Evolutionary conservation across 129 eudicot genomes (phyloP), one percentile per base, ranked within the genome.

Genomic region (Erigeron canadensis): DNA sequence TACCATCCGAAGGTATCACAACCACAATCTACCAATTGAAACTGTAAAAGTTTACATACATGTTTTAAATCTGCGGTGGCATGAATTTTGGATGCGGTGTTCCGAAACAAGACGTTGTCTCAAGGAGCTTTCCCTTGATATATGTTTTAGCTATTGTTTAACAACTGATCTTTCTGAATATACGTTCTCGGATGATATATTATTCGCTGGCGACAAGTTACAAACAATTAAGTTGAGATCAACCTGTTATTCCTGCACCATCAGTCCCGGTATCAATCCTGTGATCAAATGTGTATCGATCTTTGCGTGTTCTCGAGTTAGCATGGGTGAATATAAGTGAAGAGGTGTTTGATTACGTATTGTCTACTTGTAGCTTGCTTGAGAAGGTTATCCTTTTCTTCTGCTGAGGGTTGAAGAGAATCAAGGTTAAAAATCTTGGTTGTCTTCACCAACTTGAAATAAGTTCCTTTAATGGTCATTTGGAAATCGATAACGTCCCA

Each of bases 351-450:
- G 11, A 45, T 28, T 23, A 23, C 12, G 2, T 67, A 46, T 67
- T 67, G 43, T 67, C 71, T 67, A 67, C 71, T 66, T 66, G 71
- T 45, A 43, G 7, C 21, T 43, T 18, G 40, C 71, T 66, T 45
- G 40, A 43, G 19, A 66, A 44, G 19, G 45, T 66, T 3, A 11
- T 5, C 8, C 55, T 66, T 4, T 10, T 10, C 2, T 10, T 4
- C 19, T 43, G 38, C 17, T 19, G 21, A 22, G 41, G 71, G 10
- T 43, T 66, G 9, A 44, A 66, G 40, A 11, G 11, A 18, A 66
- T 66, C 13, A 44, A 44, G 71, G 10, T 65, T 65, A 43, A 42
- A 6, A 65, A 65, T 37, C 70, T 65, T 44, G 10, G 39, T 65
- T 65, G 18, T 66, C 57, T 66, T 66, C 34, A 23, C 40, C 23